These are phyloP conservation scores for Davidsoniella australis DNA, from an alignment of 2,329 filamentous ascomycete species.

Conservation along the genomic window DNA sequence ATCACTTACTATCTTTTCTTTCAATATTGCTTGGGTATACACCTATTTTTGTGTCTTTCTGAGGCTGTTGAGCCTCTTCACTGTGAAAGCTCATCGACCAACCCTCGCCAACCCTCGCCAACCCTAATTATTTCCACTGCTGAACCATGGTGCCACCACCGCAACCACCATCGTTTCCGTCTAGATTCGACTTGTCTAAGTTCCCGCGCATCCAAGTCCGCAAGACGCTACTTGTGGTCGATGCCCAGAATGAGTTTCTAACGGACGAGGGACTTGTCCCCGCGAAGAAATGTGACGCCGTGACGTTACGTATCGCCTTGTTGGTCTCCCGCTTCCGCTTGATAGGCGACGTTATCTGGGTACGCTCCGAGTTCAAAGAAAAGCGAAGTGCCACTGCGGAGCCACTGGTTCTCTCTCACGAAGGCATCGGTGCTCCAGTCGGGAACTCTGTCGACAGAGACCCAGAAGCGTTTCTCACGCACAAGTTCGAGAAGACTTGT, in stretches of 20 bases:
- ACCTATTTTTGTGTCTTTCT: neutral
- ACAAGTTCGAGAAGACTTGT: conserved; percentile 22
- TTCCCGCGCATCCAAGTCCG: conserved; percentile 41
- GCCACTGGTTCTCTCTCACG: conserved; percentile 5
- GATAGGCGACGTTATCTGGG: conserved; percentile 62
- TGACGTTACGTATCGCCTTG: conserved; percentile 47
- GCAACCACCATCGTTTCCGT: neutral
- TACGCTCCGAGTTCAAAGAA: conserved; percentile 57
- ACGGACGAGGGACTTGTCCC: conserved; percentile 48
- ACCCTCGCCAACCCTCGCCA: neutral
- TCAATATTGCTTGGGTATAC: neutral
- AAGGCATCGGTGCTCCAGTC: conserved; percentile 18
- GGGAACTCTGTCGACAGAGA: conserved; percentile 13
- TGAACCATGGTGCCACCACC: neutral
- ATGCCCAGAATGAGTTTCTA: conserved; percentile 84
- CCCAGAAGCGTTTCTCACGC: conserved; percentile 31
- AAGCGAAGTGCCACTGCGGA: conserved; percentile 23
- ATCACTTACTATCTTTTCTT: neutral
- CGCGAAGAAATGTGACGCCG: conserved; percentile 44
- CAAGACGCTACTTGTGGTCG: conserved; percentile 63
- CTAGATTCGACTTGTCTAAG: conserved; percentile 32
- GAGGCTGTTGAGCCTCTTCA: neutral
- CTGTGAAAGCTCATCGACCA: neutral
- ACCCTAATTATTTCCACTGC: neutral
- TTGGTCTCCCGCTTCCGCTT: conserved; percentile 59